Evolutionary conservation across 345 rosid species (phyloP).

Genomic region (Physaria fendleri): DNA sequence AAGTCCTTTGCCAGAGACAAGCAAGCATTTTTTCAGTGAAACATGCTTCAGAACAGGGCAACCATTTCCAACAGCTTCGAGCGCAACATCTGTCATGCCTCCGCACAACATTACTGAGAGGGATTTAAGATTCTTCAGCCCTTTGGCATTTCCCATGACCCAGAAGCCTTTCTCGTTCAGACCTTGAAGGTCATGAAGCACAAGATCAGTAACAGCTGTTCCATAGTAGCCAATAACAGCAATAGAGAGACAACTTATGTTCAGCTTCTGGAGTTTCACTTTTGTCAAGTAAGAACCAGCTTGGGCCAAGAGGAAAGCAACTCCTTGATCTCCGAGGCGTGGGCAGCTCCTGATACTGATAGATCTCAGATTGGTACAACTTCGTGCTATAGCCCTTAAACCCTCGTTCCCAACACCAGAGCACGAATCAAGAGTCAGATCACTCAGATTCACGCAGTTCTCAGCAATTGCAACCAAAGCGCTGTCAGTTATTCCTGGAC

Average conservation of each 20-base stretch:
- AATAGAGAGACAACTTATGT: constrained; percentile 61
- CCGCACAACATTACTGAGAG: constrained; percentile 53
- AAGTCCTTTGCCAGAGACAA: constrained; percentile 76
- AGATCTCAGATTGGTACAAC: constrained; percentile 65
- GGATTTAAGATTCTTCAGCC: constrained; percentile 77
- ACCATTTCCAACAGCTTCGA: constrained; percentile 72
- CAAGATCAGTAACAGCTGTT: constrained; percentile 58
- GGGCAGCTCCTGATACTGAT: constrained; percentile 69
- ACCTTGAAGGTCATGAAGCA: constrained; percentile 55
- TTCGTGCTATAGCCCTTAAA: constrained; percentile 56
- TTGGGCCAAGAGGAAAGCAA: constrained; percentile 59
- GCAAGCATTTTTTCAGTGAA: constrained; percentile 47
- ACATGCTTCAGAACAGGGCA: constrained; percentile 77
- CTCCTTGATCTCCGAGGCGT: constrained; percentile 83
- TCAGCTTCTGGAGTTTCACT: constrained; percentile 78
- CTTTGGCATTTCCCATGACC: constrained; percentile 89
- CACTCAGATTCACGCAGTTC: constrained; percentile 61
- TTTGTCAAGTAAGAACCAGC: constrained; percentile 44
- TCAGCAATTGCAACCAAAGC: constrained; percentile 57
- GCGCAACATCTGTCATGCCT: constrained; percentile 79
- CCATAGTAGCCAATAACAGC: constrained; percentile 90
- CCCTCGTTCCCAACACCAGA: constrained; percentile 70
- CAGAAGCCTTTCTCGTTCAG: constrained; percentile 91
- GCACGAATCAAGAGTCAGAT: constrained; percentile 69
- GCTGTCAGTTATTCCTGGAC: constrained; percentile 58